Evolutionary conservation across 2,329 filamentous ascomycete species (phyloP), one percentile per base, ranked within the genome.

Genomic region (Orbilia ellipsospora): DNA sequence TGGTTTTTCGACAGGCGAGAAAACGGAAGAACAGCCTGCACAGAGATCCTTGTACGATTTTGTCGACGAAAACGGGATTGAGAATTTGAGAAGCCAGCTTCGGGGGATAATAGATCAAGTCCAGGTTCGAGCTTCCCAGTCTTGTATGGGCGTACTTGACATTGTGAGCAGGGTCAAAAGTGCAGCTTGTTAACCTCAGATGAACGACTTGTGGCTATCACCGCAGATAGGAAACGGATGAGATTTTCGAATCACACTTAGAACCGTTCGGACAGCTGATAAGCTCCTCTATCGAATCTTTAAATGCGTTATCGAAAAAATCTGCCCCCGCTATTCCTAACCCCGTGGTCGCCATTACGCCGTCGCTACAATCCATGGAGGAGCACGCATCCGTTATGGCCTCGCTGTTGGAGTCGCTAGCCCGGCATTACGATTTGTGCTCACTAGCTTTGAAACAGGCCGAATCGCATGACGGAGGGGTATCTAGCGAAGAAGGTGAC

Each of bases 31-130:
- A 51, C 28, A 16, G 26, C 31, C 5, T 2, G 10, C 31, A 36
- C 64, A 69, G 42, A 87, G 87, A 80, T 87, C 85, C 13, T 83
- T 91, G 44, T 87, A 88, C 81, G 88, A 90, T 80, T 90, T 90
- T 82, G 88, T 91, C 77, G 88, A 90, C 78, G 88, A 88, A 78
- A 83, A 85, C 28, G 86, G 86, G 4, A 87, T 90, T 59, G 86
- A 88, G 61, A 85, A 86, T 63, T 82, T 90, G 51, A 84, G 88
- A 77, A 82, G 84, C 16, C 83, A 85, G 36, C 83, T 90, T 60
- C 87, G 87, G 78, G 83, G 82, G 56, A 86, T 87, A 60, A 90
- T 90, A 76, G 88, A 90, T 64, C 77, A 78, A 67, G 78, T 79
- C 28, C 78, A 80, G 76, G 79, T 80, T 77, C 64, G 73, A 55